phyloP scores from a whole-genome alignment of 495 filamentous ascomycete genomes.

The Penicillium paradoxum region DNA sequence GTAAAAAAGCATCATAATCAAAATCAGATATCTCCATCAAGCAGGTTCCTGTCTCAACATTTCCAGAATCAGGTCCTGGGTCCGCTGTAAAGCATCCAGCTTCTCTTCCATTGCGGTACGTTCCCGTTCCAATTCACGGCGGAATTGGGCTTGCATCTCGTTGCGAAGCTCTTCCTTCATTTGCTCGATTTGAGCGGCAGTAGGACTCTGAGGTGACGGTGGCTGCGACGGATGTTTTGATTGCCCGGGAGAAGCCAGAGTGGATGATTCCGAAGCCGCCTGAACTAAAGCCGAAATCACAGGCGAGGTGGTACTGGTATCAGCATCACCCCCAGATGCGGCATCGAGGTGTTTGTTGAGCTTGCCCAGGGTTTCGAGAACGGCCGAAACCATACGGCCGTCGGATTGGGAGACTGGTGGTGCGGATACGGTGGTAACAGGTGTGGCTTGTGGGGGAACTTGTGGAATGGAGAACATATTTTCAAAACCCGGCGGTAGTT shows the following conservation, averaged over 20 bases:
- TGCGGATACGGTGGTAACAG: neutral
- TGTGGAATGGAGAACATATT: constrained; percentile 30
- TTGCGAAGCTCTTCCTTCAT: constrained; percentile 36
- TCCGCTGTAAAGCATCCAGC: constrained; percentile 39
- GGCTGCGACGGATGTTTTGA: neutral
- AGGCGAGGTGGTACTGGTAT: constrained; percentile 15
- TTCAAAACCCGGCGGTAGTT: constrained; percentile 37
- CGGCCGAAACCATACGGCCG: constrained; percentile 28
- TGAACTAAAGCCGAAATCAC: constrained; percentile 21
- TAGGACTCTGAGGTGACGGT: neutral
- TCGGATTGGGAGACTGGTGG: constrained; percentile 6
- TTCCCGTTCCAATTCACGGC: constrained; percentile 30
- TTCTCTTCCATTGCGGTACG: constrained; percentile 33
- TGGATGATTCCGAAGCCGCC: constrained; percentile 13
- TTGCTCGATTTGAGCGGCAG: constrained; percentile 8
- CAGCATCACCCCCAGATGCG: constrained; percentile 9
- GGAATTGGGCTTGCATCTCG: constrained; percentile 32
- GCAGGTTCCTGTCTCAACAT: constrained; percentile 41
- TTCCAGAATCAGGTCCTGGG: constrained; percentile 44
- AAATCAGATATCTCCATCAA: constrained; percentile 11
- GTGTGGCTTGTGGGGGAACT: neutral
- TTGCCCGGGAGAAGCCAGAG: neutral
- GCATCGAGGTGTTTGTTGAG: constrained; percentile 38
- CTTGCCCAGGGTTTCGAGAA: constrained; percentile 35
- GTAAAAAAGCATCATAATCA: neutral